Evolutionary conservation across 306 rosid genomes (phyloP).

Genomic region (Cucurbita argyrosperma): DNA sequence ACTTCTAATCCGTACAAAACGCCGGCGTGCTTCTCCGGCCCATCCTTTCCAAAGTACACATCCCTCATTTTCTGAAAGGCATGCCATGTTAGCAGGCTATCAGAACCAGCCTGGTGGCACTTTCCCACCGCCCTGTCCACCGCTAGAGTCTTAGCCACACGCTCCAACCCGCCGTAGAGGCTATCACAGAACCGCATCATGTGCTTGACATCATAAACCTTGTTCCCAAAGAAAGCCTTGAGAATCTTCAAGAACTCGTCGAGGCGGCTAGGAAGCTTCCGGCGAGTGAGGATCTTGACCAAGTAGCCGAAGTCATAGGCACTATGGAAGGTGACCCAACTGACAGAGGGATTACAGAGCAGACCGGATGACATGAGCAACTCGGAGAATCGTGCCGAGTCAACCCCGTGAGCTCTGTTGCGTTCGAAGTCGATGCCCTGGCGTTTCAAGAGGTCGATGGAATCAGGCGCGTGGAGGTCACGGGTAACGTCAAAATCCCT

Average conservation of each 20-base stretch:
- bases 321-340: conserved; percentile 70
- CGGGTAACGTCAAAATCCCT: conserved; percentile 40
- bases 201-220: conserved; percentile 56
- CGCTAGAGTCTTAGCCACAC: conserved; percentile 38
- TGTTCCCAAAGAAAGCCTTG: conserved; percentile 36
- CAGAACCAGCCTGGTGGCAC: conserved; percentile 83
- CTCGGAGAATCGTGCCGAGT: conserved; percentile 29
- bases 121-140: conserved; percentile 65
- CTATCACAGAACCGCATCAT: conserved; percentile 50
- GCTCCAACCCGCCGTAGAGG: conserved; percentile 58
- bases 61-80: conserved; percentile 53
- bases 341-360: conserved; percentile 34
- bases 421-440: conserved; percentile 55
- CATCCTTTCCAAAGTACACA: conserved; percentile 26
- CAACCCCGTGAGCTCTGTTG: conserved; percentile 26
- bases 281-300: conserved; percentile 41
- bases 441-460: conserved; percentile 42
- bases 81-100: conserved; percentile 68
- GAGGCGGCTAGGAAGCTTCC: conserved; percentile 18
- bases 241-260: conserved; percentile 21
- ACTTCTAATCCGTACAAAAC: conserved; percentile 54
- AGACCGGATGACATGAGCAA: conserved; percentile 51
- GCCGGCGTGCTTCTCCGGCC: conserved; percentile 47
- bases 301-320: conserved; percentile 63
- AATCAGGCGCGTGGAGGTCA: conserved; percentile 38